phyloP scores from a whole-genome alignment of 192 early-diverging fungal species.

The Piromyces finnis region DNA sequence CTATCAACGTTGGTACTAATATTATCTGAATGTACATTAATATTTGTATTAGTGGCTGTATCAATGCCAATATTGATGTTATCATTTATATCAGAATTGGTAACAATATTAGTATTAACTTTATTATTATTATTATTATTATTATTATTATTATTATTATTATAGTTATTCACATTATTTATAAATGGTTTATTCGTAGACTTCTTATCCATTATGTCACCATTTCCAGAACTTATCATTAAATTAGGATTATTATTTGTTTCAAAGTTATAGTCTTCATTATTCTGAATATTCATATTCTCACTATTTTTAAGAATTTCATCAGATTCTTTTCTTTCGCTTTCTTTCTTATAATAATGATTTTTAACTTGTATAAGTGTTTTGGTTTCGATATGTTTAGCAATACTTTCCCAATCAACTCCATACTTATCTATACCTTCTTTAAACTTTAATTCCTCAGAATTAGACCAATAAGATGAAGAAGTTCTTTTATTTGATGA shows the following conservation, averaged over 20 bases:
- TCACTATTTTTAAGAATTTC: background rate
- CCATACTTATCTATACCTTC: conserved; percentile 42
- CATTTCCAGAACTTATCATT: background rate
- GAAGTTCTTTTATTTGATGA: background rate
- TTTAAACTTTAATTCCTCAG: conserved; percentile 56
- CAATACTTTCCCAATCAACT: conserved; percentile 58
- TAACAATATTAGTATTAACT: no score
- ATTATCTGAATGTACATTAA: no score
- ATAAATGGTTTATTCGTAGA: background rate
- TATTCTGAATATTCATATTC: background rate
- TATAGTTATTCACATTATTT: background rate
- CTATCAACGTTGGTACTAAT: no score
- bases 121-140: no score
- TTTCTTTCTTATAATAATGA: conserved; percentile 35
- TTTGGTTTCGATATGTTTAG: conserved; percentile 54
- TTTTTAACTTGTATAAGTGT: conserved; percentile 70
- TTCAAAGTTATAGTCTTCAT: background rate
- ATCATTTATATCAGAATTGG: no score
- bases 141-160: background rate
- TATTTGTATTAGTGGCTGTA: no score
- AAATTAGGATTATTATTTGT: background rate
- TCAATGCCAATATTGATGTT: no score
- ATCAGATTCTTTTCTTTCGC: background rate
- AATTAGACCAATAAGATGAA: conserved; percentile 79
- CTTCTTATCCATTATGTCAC: background rate